Evolutionary conservation across 1,139 yeast species (phyloP).

Genomic region (Candida sp.): DNA sequence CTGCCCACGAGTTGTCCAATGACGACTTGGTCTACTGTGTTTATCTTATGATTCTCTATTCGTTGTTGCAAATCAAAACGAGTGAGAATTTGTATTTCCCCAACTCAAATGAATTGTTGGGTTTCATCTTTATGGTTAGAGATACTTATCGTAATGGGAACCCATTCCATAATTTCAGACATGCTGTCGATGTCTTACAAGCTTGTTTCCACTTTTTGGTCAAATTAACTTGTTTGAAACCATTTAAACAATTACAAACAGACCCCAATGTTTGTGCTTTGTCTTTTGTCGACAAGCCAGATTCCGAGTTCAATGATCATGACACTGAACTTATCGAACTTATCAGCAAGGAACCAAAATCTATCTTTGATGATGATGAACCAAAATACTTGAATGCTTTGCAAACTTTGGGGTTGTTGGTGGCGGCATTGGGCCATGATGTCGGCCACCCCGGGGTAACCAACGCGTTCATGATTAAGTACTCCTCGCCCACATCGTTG

Average conservation of each 20-base stretch:
- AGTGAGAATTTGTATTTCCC: conserved; percentile 20
- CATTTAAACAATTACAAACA: conserved; percentile 30
- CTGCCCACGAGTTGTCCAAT: conserved; percentile 64
- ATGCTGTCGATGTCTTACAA: conserved; percentile 93
- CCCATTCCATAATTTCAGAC: conserved; percentile 93
- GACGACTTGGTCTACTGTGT: conserved; percentile 69
- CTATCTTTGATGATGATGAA: not conserved
- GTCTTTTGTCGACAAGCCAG: not conserved
- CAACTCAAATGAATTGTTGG: conserved; percentile 44
- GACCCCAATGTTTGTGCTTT: conserved; percentile 28
- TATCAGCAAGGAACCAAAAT: not conserved
- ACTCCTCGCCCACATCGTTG: conserved; percentile 64
- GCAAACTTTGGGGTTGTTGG: conserved; percentile 57
- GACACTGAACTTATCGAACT: conserved; percentile 1
- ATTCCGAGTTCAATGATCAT: conserved; percentile 1
- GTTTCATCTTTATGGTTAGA: conserved; percentile 62
- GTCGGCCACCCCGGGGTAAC: conserved; percentile 96
- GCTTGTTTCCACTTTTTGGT: conserved; percentile 71
- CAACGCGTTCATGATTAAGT: conserved; percentile 62
- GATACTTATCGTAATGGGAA: conserved; percentile 81
- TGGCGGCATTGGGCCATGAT: conserved; percentile 94
- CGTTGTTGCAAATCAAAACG: conserved; percentile 32
- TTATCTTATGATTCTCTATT: conserved; percentile 50
- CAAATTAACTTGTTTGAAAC: conserved; percentile 45
- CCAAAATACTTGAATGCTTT: conserved; percentile 31